Base-by-base conservation (phyloP, 495 filamentous ascomycete genomes). In the Talaromyces wortmannii region DNA sequence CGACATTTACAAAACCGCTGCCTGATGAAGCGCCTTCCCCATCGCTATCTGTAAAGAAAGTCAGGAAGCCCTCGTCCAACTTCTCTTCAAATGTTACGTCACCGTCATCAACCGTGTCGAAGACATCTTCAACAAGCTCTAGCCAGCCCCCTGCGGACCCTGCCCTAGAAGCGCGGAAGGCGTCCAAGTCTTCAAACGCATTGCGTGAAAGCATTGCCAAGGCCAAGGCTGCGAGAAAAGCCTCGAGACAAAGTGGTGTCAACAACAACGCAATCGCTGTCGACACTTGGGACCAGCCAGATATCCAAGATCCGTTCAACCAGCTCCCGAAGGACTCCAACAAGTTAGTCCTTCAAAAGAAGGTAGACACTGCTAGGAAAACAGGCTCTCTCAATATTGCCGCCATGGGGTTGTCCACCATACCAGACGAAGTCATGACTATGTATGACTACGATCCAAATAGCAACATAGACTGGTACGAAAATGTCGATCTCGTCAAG, bases 141-240 rank as follows among this genome's bases (percentile, higher is more conserved):
- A 63, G 42, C 48, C 57, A 30, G 55, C 42, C 36, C 12, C 2
- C 55, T 8, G 57, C 58, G 4, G 63, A 70, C 30, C 64, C 59
- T n/a, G 64, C 73, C 50, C 48, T 50, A 44, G 68, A 76, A 56
- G 47, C 55, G 13, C 67, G 72, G 45, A 80, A 75, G 61, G 69
- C 59, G 5, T 71, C 81, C 8, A 92, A 87, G 61, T 88, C 91
- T 1, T 97, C 94, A 3, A 78, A 80, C 36, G 86, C 91, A 2
- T 67, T 98, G 45, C 81, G 94, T 15, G 91, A 97, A 48, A 90
- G 88, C 55, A 97, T 98, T 62, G 91, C 92, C 45, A 94, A 90
- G 66, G 94, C 94, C 7, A 96, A 92, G 65, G 92, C 91, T 10
- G 91, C 91, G 36, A 82, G 83, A 48, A 83, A 86, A 49, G 83